A percentile compares a stretch with the other conserved stretches of the same genome.
phyloP scores from a whole-genome alignment of 169 alveolate species.

The Cryptosporidium baileyi region DNA sequence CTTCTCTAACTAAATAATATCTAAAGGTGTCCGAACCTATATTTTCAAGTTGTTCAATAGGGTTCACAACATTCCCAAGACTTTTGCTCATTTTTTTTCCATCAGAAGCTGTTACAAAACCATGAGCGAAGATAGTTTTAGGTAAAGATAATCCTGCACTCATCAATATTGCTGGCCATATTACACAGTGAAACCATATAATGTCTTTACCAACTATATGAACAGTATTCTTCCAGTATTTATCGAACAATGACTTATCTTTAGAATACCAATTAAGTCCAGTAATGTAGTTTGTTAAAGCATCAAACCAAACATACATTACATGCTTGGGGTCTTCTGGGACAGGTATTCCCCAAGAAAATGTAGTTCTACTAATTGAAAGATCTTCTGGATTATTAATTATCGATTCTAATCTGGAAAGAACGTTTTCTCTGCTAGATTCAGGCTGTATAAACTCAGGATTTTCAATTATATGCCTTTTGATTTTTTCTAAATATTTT shows the following conservation, averaged over 20 bases:
- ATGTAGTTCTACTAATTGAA: slow-evolving; percentile 87
- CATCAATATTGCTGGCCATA: slow-evolving; percentile 89
- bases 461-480: slow-evolving; percentile 77
- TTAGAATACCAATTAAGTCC: slow-evolving; percentile 71
- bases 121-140: slow-evolving; percentile 89
- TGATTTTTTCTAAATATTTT: slow-evolving; percentile 82
- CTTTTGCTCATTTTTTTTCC: slow-evolving; percentile 94
- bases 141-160: slow-evolving; percentile 84
- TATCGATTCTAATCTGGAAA: slow-evolving; percentile 81
- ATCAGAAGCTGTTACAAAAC: slow-evolving; percentile 90
- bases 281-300: slow-evolving; percentile 85
- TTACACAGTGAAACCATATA: slow-evolving; percentile 91
- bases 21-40: slow-evolving; percentile 79
- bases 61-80: slow-evolving; percentile 86
- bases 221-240: slow-evolving; percentile 79
- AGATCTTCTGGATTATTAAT: slow-evolving; percentile 82
- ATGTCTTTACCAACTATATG: slow-evolving; percentile 89
- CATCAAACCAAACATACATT: slow-evolving; percentile 96
- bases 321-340: slow-evolving; percentile 84
- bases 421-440: slow-evolving; percentile 78
- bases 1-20: slow-evolving; percentile 78
- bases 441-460: slow-evolving; percentile 82
- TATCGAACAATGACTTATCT: slow-evolving; percentile 76
- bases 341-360: slow-evolving; percentile 92
- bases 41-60: slow-evolving; percentile 78